Conservation (phyloP, 2,329 filamentous ascomycete species). For the Colletotrichum sp. region DNA sequence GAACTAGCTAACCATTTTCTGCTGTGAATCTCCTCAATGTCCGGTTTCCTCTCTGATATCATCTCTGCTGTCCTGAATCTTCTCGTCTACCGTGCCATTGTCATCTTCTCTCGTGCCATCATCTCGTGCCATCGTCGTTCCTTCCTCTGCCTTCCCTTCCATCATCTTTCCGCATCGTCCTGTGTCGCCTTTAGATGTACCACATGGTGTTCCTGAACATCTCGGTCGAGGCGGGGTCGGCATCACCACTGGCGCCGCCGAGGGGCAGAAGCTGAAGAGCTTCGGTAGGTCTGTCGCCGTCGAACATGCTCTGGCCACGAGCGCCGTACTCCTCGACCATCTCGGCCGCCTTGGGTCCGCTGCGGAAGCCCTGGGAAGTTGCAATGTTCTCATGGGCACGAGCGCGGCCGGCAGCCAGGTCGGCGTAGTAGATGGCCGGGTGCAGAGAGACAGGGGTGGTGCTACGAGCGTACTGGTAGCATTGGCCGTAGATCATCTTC, state of each 20-base stretch:
- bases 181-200: conserved; percentile 39
- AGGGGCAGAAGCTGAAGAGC: conserved; percentile 24
- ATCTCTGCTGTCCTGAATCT: not conserved
- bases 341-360: conserved; percentile 49
- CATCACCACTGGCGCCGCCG: conserved; percentile 24
- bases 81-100: not conserved
- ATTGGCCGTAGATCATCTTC: conserved; percentile 92
- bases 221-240: conserved; percentile 24
- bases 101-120: not conserved
- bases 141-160: not conserved
- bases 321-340: conserved; percentile 41
- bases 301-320: conserved; percentile 35
- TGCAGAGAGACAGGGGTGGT: conserved; percentile 90
- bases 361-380: conserved; percentile 47
- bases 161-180: not conserved
- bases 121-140: too few relatives aligned
- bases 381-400: conserved; percentile 70
- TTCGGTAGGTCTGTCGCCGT: conserved; percentile 1
- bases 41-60: not conserved
- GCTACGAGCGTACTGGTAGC: conserved; percentile 89
- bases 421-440: conserved; percentile 95
- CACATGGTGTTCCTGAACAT: conserved; percentile 45
- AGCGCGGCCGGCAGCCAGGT: conserved; percentile 83
- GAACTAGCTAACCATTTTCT: not conserved
- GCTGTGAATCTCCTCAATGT: not conserved